Conservation (phyloP, 78 protist species). For the Emiliania huxleyi region DNA sequence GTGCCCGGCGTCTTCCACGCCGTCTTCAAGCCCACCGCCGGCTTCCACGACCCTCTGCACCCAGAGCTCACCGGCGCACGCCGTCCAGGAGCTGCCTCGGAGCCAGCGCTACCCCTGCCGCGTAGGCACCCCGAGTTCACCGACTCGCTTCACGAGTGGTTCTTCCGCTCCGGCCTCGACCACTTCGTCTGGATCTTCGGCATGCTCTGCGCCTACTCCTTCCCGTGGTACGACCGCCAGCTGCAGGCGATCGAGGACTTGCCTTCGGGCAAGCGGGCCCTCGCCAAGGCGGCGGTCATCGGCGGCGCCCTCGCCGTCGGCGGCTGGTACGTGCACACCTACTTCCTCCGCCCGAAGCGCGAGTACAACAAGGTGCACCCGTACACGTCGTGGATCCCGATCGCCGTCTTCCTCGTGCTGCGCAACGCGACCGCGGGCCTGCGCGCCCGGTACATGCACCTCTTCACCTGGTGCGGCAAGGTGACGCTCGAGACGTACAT, state of each 20-base stretch:
- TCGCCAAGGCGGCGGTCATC: neutral
- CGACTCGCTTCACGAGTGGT: constrained; percentile 61
- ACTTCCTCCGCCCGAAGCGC: neutral
- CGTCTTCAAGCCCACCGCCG: neutral
- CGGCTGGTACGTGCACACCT: neutral
- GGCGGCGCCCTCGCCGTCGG: neutral
- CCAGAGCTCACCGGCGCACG: too few species aligned
- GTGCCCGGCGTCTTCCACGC: neutral
- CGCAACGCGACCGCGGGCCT: constrained; percentile 40
- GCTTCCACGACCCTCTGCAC: neutral
- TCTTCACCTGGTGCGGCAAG: constrained; percentile 50
- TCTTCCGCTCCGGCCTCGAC: constrained; percentile 65
- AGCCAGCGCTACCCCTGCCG: too few species aligned
- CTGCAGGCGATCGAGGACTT: neutral
- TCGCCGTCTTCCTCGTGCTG: constrained; percentile 22
- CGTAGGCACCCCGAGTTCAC: neutral
- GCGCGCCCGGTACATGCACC: constrained; percentile 29
- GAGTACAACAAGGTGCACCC: constrained; percentile 56
- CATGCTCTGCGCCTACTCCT: neutral
- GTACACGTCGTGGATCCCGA: constrained; percentile 57
- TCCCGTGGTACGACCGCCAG: neutral
- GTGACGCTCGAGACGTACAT: constrained; percentile 60
- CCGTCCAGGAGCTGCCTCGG: too few species aligned
- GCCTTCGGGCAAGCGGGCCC: neutral
- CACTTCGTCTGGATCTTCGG: constrained; percentile 48